Percentiles rank a stretch among this genome's conserved stretches.
Evolutionary conservation across 257 asterid species (phyloP).

Genomic region (Perilla frutescens): DNA sequence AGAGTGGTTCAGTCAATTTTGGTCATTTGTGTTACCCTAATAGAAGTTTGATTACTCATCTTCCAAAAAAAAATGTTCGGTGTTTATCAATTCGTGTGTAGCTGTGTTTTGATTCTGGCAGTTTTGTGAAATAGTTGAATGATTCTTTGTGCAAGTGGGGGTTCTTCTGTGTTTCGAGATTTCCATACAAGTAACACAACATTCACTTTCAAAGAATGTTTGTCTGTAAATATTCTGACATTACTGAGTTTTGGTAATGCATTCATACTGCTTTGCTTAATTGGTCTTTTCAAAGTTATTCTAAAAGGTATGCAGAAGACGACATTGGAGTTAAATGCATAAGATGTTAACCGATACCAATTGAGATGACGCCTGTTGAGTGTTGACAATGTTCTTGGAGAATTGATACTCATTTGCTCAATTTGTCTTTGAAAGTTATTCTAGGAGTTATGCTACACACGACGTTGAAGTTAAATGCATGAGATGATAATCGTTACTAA

Average conservation of each 20-base stretch:
- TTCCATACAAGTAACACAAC: neutral
- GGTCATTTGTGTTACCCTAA: neutral
- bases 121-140: neutral
- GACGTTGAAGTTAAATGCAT: neutral
- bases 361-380: neutral
- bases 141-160: neutral
- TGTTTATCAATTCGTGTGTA: no score
- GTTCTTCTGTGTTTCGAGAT: neutral
- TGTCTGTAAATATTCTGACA: neutral
- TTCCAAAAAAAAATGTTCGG: neutral
- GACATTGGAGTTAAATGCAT: conserved; percentile 4
- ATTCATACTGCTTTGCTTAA: conserved; percentile 1
- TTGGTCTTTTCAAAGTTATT: neutral
- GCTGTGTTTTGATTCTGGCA: neutral
- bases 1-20: no score
- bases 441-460: neutral
- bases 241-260: neutral
- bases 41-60: neutral
- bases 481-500: neutral
- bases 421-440: neutral
- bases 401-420: neutral
- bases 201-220: neutral
- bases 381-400: neutral
- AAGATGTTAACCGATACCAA: neutral
- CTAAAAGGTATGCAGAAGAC: neutral